These are phyloP conservation scores for Penicillium alfredii DNA, from an alignment of 495 filamentous ascomycete species.

Conservation along the genomic window DNA sequence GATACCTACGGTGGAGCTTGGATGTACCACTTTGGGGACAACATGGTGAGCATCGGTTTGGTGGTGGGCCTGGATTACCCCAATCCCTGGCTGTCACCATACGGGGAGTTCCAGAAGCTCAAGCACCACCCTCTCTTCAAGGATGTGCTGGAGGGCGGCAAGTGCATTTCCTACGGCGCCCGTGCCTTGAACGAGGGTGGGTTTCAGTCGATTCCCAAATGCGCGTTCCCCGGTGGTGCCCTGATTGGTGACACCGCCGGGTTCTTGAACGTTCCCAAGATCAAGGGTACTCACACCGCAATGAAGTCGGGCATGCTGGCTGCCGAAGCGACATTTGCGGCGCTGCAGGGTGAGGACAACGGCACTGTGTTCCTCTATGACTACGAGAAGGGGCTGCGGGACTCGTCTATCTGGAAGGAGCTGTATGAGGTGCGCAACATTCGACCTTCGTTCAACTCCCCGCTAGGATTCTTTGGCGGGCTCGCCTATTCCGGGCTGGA, in stretches of 20 bases:
- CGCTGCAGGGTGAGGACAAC: constrained; percentile 52
- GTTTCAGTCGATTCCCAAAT: constrained; percentile 95
- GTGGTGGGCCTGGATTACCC: constrained; percentile 94
- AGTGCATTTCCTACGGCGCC: constrained; percentile 96
- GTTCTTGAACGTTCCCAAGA: constrained; percentile 96
- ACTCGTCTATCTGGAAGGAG: constrained; percentile 87
- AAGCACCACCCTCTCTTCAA: constrained; percentile 93
- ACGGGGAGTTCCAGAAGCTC: constrained; percentile 96
- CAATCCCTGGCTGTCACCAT: constrained; percentile 95
- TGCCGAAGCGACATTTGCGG: constrained; percentile 78
- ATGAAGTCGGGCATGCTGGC: constrained; percentile 98
- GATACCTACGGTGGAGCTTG: constrained; percentile 95
- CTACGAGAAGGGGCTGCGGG: constrained; percentile 87
- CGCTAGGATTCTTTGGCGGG: constrained; percentile 80
- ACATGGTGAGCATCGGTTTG: constrained; percentile 87
- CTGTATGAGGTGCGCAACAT: constrained; percentile 95
- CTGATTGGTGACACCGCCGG: constrained; percentile 95
- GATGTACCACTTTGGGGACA: constrained; percentile 99
- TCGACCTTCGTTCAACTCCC: constrained; percentile 84
- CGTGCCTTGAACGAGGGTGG: constrained; percentile 92
- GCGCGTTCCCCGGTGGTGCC: constrained; percentile 91
- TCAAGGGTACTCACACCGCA: constrained; percentile 96
- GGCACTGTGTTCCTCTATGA: constrained; percentile 86
- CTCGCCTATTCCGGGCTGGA: constrained; percentile 91
- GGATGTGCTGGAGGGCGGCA: constrained; percentile 79